Percentiles rank a stretch among this genome's conserved stretches.
phyloP scores from a whole-genome alignment of 2,329 filamentous ascomycete genomes.

The Diplodia seriata region DNA sequence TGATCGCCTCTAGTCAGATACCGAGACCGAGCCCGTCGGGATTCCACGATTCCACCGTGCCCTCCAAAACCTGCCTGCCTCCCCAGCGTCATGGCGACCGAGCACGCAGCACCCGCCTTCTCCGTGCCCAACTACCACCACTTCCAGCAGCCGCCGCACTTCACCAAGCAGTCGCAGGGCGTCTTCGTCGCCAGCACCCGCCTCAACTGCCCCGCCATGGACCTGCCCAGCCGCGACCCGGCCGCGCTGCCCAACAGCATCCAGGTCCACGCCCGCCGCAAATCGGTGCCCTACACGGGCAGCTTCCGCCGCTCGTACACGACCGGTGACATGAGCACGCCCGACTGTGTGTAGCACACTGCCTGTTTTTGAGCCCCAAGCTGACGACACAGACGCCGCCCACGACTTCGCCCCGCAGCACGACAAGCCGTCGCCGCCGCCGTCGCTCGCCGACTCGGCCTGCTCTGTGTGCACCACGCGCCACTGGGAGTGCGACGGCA shows the following conservation, averaged over 20 bases:
- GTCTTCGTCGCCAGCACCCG: constrained; percentile 26
- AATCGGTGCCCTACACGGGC: constrained; percentile 22
- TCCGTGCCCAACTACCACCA: constrained; percentile 16
- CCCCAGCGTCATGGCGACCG: constrained; percentile 11
- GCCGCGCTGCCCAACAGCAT: constrained; percentile 13
- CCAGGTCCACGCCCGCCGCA: constrained; percentile 16
- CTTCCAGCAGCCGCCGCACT: constrained; percentile 11
- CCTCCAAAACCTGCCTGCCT: constrained; percentile 5
- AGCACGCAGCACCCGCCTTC: constrained; percentile 18
- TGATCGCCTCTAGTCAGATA: constrained; percentile 22
- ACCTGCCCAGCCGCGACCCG: background rate
- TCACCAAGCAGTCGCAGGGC: constrained; percentile 13
- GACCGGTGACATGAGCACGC: constrained; percentile 11
- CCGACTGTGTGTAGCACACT: constrained; percentile 19
- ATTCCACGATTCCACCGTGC: constrained; percentile 20
- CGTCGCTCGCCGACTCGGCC: constrained; percentile 31
- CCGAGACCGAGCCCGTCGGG: constrained; percentile 8
- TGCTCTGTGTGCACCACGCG: constrained; percentile 30
- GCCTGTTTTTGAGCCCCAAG: background rate
- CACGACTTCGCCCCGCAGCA: constrained; percentile 5
- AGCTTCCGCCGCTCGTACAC: constrained; percentile 21
- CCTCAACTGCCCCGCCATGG: constrained; percentile 29
- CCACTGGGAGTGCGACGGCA: constrained; percentile 27
- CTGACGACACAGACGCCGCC: background rate
- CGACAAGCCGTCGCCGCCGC: constrained; percentile 28